phyloP scores from a whole-genome alignment of 106 monocot species.

The Dendrobium catenatum region DNA sequence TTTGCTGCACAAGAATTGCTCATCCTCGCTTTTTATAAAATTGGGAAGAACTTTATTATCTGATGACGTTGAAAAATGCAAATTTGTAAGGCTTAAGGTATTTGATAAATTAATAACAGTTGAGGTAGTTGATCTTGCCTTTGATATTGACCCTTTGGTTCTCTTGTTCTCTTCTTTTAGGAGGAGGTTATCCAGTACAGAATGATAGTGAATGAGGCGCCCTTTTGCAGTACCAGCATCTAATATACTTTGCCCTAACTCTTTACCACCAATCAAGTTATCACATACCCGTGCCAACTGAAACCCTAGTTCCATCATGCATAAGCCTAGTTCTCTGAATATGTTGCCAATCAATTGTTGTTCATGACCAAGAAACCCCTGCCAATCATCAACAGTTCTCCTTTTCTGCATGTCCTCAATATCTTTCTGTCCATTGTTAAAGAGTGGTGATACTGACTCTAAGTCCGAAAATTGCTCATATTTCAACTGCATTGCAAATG shows the following conservation, averaged over 20 bases:
- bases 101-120: background rate
- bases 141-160: constrained; percentile 15
- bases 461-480: constrained; percentile 13
- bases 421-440: constrained; percentile 5
- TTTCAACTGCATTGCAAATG: constrained; percentile 66
- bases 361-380: constrained; percentile 13
- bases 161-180: constrained; percentile 36
- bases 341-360: constrained; percentile 44
- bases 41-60: background rate
- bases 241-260: constrained; percentile 54
- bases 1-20: background rate
- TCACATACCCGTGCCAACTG: constrained; percentile 73
- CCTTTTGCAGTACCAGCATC: constrained; percentile 73
- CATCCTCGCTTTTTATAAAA: constrained; percentile 1
- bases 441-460: constrained; percentile 6
- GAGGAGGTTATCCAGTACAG: constrained; percentile 39
- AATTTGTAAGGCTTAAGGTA: background rate
- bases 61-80: constrained; percentile 4
- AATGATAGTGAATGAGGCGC: constrained; percentile 92
- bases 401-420: constrained; percentile 5
- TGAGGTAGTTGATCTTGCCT: constrained; percentile 3
- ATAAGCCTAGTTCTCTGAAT: constrained; percentile 61
- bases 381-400: constrained; percentile 3
- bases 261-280: constrained; percentile 41
- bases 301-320: constrained; percentile 87